phyloP scores from a whole-genome alignment of 148 eudicot genomes.

The Fallopia convolvulus region DNA sequence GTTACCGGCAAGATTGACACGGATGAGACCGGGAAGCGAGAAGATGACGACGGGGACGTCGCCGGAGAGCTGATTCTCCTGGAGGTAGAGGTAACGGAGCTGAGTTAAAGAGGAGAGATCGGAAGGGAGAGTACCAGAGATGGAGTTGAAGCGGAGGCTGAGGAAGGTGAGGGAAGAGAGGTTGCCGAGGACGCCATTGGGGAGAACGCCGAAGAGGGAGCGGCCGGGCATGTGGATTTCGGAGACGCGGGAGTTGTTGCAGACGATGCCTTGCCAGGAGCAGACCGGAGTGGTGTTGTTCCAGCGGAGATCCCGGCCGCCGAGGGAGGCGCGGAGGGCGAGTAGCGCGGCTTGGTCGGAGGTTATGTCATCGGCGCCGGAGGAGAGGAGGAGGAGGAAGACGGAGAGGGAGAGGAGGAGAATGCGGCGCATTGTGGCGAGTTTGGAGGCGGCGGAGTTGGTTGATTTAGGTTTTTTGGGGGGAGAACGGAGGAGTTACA shows the following conservation, averaged over 20 bases:
- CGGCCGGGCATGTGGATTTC: slow-evolving; percentile 34
- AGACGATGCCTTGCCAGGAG: slow-evolving; percentile 31
- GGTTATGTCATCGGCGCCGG: slow-evolving; percentile 14
- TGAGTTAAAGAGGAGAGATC: slow-evolving; percentile 24
- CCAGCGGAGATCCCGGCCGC: slow-evolving; percentile 26
- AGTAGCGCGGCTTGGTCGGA: slow-evolving; percentile 35
- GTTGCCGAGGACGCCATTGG: slow-evolving; percentile 22
- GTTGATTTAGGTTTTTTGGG: not conserved
- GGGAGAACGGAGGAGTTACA: not conserved
- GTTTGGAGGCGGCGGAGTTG: not conserved
- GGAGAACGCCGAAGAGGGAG: slow-evolving; percentile 32
- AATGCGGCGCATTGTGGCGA: slow-evolving; percentile 1
- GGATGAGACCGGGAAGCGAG: slow-evolving; percentile 27
- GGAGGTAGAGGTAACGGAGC: slow-evolving; percentile 25
- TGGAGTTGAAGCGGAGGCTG: slow-evolving; percentile 40
- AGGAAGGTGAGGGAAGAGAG: slow-evolving; percentile 27
- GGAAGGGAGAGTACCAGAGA: slow-evolving; percentile 33
- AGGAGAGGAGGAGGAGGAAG: slow-evolving; percentile 1
- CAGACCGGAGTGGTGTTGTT: slow-evolving; percentile 24
- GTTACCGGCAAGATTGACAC: slow-evolving; percentile 48
- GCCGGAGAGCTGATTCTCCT: slow-evolving; percentile 31
- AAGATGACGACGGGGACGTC: slow-evolving; percentile 35
- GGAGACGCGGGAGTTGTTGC: slow-evolving; percentile 24
- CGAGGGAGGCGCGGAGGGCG: slow-evolving; percentile 20
- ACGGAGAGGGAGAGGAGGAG: slow-evolving; percentile 11